Base-by-base conservation (phyloP, 495 filamentous ascomycete genomes). In the Coniosporium apollinis region DNA sequence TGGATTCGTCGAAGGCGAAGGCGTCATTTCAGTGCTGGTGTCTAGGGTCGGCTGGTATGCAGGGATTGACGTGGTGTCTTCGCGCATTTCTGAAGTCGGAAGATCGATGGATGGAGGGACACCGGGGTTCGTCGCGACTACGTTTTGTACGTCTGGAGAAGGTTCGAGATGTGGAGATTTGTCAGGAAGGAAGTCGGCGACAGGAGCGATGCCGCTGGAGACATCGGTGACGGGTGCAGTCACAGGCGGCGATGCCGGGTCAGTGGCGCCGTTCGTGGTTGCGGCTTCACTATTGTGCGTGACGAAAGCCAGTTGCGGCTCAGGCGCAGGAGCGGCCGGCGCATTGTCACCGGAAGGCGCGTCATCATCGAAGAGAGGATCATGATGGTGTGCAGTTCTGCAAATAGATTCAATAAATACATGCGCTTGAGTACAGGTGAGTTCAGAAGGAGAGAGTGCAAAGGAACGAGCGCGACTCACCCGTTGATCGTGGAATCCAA, bases 401-500 rank as follows among this genome's bases (percentile, higher is more conserved):
- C 22, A 15, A 24, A 36, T 32, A 38, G 8, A 34, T 33, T 39
- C 17, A 39, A 33, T 41, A 34, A 34, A 41, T 34, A 41, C 38
- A 35, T 41, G 16, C 15, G 17, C 26, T n/a, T 5, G 15, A 14
- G 20, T 24, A 13, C 14, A 22, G 7, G 31, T 21, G 37, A 33
- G 16, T 33, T 36, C 21, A 37, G 22, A 14, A 45, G 19, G 28
- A 24, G 21, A 7, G 24, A 37, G 16, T 19, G 22, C 17, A 21
- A 39, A 15, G 32, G n/a, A n/a, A 34, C 25, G 34, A 19, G 37
- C 19, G 38, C 38, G 42, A 62, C 64, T 64, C 49, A 67, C 64
- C 56, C 58, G 44, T 67, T 62, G 35, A 60, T 52, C 14, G 62
- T 57, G 22, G 45, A 25, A 39, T 60, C 54, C 22, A 67, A 33